phyloP scores from a whole-genome alignment of 345 rosid genomes.

The Gynandropsis gynandra region DNA sequence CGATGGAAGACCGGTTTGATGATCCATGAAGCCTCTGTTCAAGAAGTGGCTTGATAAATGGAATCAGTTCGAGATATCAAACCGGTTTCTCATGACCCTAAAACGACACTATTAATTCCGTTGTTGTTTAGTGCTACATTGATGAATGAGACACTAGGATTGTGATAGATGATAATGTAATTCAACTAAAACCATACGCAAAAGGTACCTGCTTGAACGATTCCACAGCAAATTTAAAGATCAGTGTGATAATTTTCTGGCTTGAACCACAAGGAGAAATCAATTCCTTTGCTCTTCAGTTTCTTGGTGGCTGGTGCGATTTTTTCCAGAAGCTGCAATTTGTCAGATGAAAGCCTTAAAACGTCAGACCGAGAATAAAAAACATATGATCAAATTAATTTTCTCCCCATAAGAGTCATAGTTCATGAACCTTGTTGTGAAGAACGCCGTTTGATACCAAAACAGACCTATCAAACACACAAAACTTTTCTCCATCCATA shows the following conservation, averaged over 20 bases:
- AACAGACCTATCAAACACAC: conserved; percentile 85
- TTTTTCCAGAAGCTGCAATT: conserved; percentile 66
- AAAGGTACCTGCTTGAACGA: conserved; percentile 20
- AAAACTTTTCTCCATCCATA: conserved; percentile 87
- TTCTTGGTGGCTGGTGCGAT: conserved; percentile 75
- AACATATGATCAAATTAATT: not conserved
- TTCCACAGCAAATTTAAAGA: conserved; percentile 28
- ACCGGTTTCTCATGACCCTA: not conserved
- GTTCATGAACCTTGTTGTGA: conserved; percentile 63
- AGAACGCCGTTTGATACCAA: conserved; percentile 82
- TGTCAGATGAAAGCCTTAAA: not conserved
- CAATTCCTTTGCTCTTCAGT: conserved; percentile 67
- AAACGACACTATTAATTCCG: not conserved
- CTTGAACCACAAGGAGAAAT: conserved; percentile 85
- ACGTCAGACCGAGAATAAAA: not conserved
- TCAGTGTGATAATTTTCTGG: conserved; percentile 69
- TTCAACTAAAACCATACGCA: not conserved
- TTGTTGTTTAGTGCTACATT: not conserved
- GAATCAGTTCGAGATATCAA: no score
- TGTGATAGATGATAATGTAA: conserved; percentile 15
- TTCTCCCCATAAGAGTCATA: not conserved
- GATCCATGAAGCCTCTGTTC: conserved; percentile 36
- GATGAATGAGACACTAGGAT: no score
- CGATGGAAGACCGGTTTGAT: conserved; percentile 55
- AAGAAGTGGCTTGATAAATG: not conserved